These are phyloP conservation scores for Teunomyces tritomae DNA, from an alignment of 805 yeast species.

Conservation along the genomic window DNA sequence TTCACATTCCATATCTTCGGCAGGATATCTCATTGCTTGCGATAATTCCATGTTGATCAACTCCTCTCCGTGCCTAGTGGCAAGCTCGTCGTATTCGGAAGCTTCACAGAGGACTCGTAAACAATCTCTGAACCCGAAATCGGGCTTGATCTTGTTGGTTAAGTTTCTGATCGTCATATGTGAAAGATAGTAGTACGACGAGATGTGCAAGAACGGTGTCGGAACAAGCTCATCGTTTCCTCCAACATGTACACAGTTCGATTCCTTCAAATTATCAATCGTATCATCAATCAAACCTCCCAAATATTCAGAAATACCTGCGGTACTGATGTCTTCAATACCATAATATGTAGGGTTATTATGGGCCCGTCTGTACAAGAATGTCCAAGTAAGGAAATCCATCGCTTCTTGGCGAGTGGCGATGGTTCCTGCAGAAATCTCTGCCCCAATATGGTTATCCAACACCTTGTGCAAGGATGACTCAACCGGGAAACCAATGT, in stretches of 20 bases:
- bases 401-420: constrained; percentile 63
- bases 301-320: constrained; percentile 57
- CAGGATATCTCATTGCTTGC: constrained; percentile 59
- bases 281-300: constrained; percentile 68
- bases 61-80: constrained; percentile 91
- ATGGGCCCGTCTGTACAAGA: constrained; percentile 68
- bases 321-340: constrained; percentile 55
- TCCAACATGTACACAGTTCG: constrained; percentile 60
- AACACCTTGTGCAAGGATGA: constrained; percentile 74
- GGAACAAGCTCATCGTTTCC: constrained; percentile 54
- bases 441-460: constrained; percentile 80
- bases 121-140: constrained; percentile 56
- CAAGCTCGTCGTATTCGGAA: constrained; percentile 80
- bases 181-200: constrained; percentile 90
- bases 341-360: constrained; percentile 78
- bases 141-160: constrained; percentile 49
- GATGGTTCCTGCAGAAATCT: constrained; percentile 68
- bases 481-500: constrained; percentile 81
- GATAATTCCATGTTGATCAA: constrained; percentile 82
- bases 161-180: constrained; percentile 82
- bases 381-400: constrained; percentile 76
- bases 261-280: constrained; percentile 62
- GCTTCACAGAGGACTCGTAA: constrained; percentile 60
- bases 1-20: constrained; percentile 55
- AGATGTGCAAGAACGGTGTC: constrained; percentile 79